phyloP scores from a whole-genome alignment of 352 stramenopile genomes.

The Aphanomyces euteiches region DNA sequence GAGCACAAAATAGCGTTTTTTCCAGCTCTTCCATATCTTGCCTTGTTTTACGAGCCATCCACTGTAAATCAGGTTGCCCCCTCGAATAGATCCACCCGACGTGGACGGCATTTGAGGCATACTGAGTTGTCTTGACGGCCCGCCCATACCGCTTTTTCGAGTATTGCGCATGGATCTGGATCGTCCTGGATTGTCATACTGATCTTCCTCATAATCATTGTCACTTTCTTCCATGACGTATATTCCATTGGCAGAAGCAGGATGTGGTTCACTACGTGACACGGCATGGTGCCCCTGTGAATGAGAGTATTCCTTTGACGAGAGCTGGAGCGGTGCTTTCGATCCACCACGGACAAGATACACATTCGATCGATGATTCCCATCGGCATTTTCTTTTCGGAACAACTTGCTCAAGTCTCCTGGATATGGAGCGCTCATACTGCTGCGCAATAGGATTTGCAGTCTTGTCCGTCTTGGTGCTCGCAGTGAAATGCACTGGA shows the following conservation, averaged over 20 bases:
- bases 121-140: neutral
- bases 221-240: constrained; percentile 32
- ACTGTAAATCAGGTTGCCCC: constrained; percentile 34
- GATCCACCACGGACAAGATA: neutral
- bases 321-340: neutral
- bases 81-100: neutral
- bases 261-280: too few relatives aligned
- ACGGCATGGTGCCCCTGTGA: neutral
- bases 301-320: constrained; percentile 8
- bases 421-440: neutral
- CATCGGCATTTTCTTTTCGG: constrained; percentile 1
- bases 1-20: constrained; percentile 83
- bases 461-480: neutral
- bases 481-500: neutral
- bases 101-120: constrained; percentile 5
- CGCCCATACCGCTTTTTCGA: neutral
- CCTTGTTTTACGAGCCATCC: constrained; percentile 42
- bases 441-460: constrained; percentile 5
- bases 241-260: constrained; percentile 1
- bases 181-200: neutral
- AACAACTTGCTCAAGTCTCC: constrained; percentile 26
- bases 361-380: too few relatives aligned
- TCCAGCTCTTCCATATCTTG: constrained; percentile 71
- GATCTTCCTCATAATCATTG: constrained; percentile 23
- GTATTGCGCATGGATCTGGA: neutral